Evolutionary conservation across 2,329 filamentous ascomycete species (phyloP).

Genomic region (Exophiala aquamarina): DNA sequence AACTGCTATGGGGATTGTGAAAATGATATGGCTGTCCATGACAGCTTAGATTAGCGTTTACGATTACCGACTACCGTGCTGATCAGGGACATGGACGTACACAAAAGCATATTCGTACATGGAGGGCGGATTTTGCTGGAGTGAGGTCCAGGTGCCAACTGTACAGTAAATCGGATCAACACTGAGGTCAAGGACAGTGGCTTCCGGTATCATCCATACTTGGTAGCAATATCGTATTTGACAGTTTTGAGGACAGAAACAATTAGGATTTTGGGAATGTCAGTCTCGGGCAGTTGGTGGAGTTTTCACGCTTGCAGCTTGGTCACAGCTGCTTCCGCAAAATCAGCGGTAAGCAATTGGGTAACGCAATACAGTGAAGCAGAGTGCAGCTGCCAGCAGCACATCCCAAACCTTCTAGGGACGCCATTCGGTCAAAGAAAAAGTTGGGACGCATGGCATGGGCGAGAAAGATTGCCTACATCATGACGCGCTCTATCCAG

Average conservation of each 20-base stretch:
- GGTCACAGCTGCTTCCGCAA: too few species aligned
- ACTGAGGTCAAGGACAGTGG: neutral
- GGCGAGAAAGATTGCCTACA: neutral
- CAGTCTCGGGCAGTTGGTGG: neutral
- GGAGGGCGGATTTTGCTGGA: slow-evolving; percentile 3
- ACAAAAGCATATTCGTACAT: slow-evolving; percentile 59
- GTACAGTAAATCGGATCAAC: neutral
- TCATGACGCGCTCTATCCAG: slow-evolving; percentile 4
- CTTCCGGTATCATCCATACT: neutral
- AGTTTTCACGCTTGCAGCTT: neutral
- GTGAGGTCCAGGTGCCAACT: neutral
- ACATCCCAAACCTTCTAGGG: neutral
- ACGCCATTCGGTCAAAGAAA: neutral
- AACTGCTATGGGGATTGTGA: slow-evolving; percentile 64
- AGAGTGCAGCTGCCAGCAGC: neutral
- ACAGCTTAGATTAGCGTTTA: neutral
- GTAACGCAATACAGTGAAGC: neutral
- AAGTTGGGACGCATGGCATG: neutral
- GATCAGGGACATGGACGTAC: slow-evolving; percentile 46
- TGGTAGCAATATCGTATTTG: neutral
- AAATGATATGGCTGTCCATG: slow-evolving; percentile 59
- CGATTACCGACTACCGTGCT: neutral
- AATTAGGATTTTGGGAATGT: too few species aligned
- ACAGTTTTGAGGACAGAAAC: neutral
- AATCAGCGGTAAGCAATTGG: too few species aligned